phyloP scores from a whole-genome alignment of 2,329 filamentous ascomycete genomes.

The Cladosporium sp. region DNA sequence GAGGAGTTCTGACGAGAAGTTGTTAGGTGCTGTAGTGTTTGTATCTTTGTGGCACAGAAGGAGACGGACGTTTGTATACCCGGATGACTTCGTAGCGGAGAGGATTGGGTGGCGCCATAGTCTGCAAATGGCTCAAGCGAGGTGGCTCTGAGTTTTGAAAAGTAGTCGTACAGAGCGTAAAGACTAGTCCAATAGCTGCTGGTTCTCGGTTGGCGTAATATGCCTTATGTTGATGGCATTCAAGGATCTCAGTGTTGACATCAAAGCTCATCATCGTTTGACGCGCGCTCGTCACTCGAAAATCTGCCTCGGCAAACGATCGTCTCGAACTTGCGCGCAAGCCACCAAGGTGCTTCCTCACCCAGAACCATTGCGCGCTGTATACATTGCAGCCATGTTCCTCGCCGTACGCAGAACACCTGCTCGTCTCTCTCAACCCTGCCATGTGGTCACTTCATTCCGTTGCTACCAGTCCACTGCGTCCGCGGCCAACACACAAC shows the following conservation, averaged over 20 bases:
- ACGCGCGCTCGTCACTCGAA: background rate
- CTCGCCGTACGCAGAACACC: conserved; percentile 4
- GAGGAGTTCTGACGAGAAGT: conserved; percentile 65
- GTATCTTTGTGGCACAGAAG: background rate
- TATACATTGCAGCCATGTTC: conserved; percentile 7
- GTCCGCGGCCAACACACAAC: conserved; percentile 31
- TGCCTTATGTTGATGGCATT: background rate
- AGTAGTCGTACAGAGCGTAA: background rate
- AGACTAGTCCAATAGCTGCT: background rate
- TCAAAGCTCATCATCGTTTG: conserved; percentile 1
- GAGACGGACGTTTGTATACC: conserved; percentile 76
- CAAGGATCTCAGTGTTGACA: background rate
- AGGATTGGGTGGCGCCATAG: conserved; percentile 5
- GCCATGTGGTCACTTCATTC: background rate
- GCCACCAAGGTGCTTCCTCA: conserved; percentile 10
- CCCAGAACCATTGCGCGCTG: conserved; percentile 2
- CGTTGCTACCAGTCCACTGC: conserved; percentile 18
- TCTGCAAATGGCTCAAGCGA: background rate
- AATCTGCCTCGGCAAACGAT: conserved; percentile 3
- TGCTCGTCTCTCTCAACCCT: background rate
- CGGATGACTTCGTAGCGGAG: conserved; percentile 77
- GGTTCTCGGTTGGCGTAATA: background rate
- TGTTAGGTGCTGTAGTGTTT: background rate
- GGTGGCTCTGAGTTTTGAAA: background rate
- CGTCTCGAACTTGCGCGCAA: background rate